Evolutionary conservation across 2,329 filamentous ascomycete genomes (phyloP).

Genomic region (Aureobasidium subglaciale): DNA sequence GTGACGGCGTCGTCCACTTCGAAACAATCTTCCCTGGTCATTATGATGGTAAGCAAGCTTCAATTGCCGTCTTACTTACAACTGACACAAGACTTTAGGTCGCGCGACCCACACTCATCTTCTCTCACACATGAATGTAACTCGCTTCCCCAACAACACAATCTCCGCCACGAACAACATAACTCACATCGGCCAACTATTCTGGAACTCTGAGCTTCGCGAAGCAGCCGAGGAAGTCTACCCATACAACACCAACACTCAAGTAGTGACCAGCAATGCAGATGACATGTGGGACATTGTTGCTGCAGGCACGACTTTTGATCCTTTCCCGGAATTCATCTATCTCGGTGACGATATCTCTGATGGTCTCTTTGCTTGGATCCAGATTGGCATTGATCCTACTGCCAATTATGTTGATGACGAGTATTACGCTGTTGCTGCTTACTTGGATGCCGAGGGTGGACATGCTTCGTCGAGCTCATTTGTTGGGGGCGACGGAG

Average conservation of each 20-base stretch:
- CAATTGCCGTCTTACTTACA: not conserved
- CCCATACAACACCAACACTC: slow-evolving; percentile 40
- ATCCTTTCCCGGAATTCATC: slow-evolving; percentile 53
- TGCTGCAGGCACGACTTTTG: slow-evolving; percentile 42
- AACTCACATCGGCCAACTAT: slow-evolving; percentile 57
- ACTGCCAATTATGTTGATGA: slow-evolving; percentile 9
- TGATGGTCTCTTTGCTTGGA: slow-evolving; percentile 50
- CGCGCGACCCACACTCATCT: slow-evolving; percentile 38
- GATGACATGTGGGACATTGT: slow-evolving; percentile 45
- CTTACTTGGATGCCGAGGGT: slow-evolving; percentile 22
- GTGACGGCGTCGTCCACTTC: slow-evolving; percentile 37
- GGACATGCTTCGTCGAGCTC: slow-evolving; percentile 20
- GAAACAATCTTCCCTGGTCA: slow-evolving; percentile 40
- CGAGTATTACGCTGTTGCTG: not conserved
- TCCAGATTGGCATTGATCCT: slow-evolving; percentile 29
- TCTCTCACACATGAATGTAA: slow-evolving; percentile 31
- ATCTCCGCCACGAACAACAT: slow-evolving; percentile 45
- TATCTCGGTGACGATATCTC: slow-evolving; percentile 46
- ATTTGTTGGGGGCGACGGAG: not conserved
- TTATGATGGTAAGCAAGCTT: slow-evolving; percentile 26
- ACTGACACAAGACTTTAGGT: not conserved
- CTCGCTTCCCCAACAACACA: slow-evolving; percentile 34
- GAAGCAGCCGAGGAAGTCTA: slow-evolving; percentile 40
- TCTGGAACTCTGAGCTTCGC: slow-evolving; percentile 56
- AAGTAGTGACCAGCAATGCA: slow-evolving; percentile 42